Percentiles rank a stretch among this genome's conserved stretches.
These are phyloP conservation scores for Carex sylvatica DNA, from an alignment of 202 grass and related monocot genomes.

Conservation along the genomic window DNA sequence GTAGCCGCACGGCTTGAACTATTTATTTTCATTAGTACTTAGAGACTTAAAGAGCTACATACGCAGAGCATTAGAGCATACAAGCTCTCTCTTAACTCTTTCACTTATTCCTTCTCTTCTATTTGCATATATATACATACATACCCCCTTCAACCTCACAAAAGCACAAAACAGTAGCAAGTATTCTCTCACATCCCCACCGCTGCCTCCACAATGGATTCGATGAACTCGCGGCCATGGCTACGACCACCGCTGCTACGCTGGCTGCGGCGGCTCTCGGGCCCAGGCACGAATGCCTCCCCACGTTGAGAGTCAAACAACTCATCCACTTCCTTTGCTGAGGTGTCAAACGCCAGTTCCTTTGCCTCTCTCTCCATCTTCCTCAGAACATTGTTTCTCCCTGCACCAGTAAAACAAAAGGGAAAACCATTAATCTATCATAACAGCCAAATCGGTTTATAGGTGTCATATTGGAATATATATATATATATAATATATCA, in stretches of 20 bases:
- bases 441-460: too few relatives aligned
- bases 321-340: constrained; percentile 51
- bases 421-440: background rate
- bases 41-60: too few relatives aligned
- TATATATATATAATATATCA: background rate
- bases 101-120: background rate
- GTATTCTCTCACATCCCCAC: constrained; percentile 10
- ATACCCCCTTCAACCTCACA: background rate
- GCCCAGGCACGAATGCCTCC: constrained; percentile 44
- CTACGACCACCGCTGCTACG: background rate
- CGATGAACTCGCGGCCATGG: background rate
- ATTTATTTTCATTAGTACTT: too few relatives aligned
- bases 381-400: constrained; percentile 46
- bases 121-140: background rate
- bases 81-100: background rate
- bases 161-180: background rate
- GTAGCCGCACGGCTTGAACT: too few relatives aligned
- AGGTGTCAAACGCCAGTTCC: constrained; percentile 42
- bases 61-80: background rate
- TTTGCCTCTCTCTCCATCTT: constrained; percentile 45
- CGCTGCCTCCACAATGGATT: background rate
- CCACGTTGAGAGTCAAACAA: constrained; percentile 58
- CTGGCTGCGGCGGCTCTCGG: constrained; percentile 8
- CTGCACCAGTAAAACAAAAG: constrained; percentile 11
- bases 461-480: background rate